phyloP scores from a whole-genome alignment of 805 yeast species.

The Priceomyces castillae region DNA sequence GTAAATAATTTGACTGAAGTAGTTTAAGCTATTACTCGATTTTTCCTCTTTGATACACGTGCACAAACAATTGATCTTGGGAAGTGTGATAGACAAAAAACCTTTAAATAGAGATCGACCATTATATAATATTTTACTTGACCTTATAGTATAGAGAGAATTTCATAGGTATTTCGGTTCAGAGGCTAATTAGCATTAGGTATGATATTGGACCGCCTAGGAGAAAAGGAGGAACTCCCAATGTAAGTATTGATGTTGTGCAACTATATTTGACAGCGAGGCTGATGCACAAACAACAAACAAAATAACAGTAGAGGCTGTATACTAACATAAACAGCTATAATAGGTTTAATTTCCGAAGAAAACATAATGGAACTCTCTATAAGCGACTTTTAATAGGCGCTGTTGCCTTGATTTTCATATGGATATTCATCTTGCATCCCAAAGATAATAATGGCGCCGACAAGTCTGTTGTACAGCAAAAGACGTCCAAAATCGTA shows the following conservation, averaged over 20 bases:
- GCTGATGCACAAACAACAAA: not conserved
- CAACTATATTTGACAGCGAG: not conserved
- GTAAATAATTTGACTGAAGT: slow-evolving; percentile 35
- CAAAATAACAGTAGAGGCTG: not conserved
- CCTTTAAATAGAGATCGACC: not conserved
- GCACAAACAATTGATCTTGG: slow-evolving; percentile 3
- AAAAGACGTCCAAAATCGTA: not conserved
- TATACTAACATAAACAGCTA: slow-evolving; percentile 9
- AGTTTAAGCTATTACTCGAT: slow-evolving; percentile 11
- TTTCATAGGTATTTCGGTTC: not conserved
- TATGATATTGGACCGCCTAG: slow-evolving; percentile 29
- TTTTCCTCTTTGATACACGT: slow-evolving; percentile 5
- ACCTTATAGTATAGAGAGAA: not conserved
- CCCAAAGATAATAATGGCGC: not conserved
- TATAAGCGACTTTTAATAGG: slow-evolving; percentile 8
- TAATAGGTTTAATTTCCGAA: slow-evolving; percentile 23
- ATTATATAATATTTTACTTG: not conserved
- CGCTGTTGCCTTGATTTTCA: slow-evolving; percentile 7
- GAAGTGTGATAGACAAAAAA: not conserved
- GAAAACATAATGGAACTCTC: slow-evolving; percentile 5
- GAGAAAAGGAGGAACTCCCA: slow-evolving; percentile 50
- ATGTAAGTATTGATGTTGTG: slow-evolving; percentile 24
- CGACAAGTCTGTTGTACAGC: not conserved
- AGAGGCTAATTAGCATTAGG: not conserved
- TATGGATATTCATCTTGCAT: slow-evolving; percentile 3